phyloP scores from a whole-genome alignment of 2,329 filamentous ascomycete genomes.

The Cladorrhinum sp. region DNA sequence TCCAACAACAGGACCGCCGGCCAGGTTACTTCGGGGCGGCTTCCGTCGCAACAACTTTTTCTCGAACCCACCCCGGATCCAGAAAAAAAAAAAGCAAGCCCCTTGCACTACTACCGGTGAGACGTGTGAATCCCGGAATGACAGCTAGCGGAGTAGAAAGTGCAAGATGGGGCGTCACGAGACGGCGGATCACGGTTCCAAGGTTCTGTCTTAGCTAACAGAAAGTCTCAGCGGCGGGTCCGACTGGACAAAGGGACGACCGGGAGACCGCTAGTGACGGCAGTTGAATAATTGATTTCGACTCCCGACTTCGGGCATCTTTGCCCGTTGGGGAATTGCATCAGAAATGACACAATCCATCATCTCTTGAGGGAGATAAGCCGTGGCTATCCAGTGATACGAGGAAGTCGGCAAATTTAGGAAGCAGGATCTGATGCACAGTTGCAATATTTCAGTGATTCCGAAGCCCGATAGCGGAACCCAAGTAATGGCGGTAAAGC shows the following conservation, averaged over 20 bases:
- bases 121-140: background rate
- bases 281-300: slow-evolving; percentile 2
- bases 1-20: background rate
- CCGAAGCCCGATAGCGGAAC: slow-evolving; percentile 13
- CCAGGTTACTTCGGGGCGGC: slow-evolving; percentile 4
- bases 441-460: background rate
- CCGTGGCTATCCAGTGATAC: background rate
- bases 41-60: background rate
- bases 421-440: background rate
- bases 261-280: background rate
- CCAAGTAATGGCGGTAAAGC: background rate
- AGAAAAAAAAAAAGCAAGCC: background rate
- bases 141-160: slow-evolving; percentile 1
- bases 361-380: slow-evolving; percentile 16
- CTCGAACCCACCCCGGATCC: background rate
- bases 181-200: slow-evolving; percentile 14
- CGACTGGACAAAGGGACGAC: slow-evolving; percentile 20
- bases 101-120: background rate
- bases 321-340: background rate
- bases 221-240: slow-evolving; percentile 25
- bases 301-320: slow-evolving; percentile 25
- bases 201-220: slow-evolving; percentile 26
- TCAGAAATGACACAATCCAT: slow-evolving; percentile 10
- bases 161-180: slow-evolving; percentile 24
- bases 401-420: slow-evolving; percentile 6